A percentile compares a stretch with the other conserved stretches of the same genome.
phyloP scores from a whole-genome alignment of 1,284 basidiomycete genomes.

The Puccinia hordei region DNA sequence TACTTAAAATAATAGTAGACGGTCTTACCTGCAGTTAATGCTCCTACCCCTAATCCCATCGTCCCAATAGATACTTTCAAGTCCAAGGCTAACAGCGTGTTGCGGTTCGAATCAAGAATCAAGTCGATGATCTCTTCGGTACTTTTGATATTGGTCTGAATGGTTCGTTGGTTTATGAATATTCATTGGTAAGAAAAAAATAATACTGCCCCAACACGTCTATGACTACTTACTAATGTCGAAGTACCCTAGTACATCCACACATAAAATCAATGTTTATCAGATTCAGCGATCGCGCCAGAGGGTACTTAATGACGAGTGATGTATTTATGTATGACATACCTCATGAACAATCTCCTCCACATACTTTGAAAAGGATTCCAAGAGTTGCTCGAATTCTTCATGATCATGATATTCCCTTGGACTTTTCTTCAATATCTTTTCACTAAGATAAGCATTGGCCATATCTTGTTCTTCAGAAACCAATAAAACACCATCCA shows the following conservation, averaged over 20 bases:
- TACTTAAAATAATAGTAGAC: too few relatives aligned
- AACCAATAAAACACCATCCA: neutral
- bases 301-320: too few relatives aligned
- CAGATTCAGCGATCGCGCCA: neutral
- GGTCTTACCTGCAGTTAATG: constrained; percentile 77
- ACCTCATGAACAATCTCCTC: constrained; percentile 93
- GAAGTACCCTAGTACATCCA: constrained; percentile 22
- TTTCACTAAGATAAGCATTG: constrained; percentile 86
- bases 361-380: constrained; percentile 91
- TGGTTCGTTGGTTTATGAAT: neutral
- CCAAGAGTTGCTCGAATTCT: constrained; percentile 86
- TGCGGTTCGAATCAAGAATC: constrained; percentile 93
- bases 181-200: too few relatives aligned
- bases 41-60: constrained; percentile 86
- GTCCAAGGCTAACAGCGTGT: constrained; percentile 85
- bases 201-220: too few relatives aligned
- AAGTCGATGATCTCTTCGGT: constrained; percentile 97
- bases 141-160: constrained; percentile 82
- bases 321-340: neutral
- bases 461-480: constrained; percentile 81
- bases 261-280: neutral
- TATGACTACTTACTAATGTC: constrained; percentile 29
- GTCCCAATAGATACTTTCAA: constrained; percentile 92
- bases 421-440: constrained; percentile 65
- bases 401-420: constrained; percentile 77